These are phyloP conservation scores for Prosopis cineraria DNA, from an alignment of 306 rosid species.

Conservation along the genomic window DNA sequence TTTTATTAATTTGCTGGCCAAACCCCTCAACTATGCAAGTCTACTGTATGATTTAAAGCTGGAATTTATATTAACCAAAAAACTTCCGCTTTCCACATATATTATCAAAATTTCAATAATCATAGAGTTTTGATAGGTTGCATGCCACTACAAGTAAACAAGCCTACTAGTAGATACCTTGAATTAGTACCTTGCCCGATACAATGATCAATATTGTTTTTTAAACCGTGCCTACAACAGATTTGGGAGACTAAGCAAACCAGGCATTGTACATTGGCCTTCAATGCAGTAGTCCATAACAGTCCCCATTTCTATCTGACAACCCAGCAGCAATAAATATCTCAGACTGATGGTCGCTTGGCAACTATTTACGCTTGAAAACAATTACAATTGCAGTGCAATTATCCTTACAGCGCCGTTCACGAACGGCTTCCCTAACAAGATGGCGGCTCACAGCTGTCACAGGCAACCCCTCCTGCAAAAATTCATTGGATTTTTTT, in stretches of 20 bases:
- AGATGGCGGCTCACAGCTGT: constrained; percentile 70
- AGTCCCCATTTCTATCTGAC: background rate
- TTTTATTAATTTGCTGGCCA: background rate
- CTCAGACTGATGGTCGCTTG: constrained; percentile 4
- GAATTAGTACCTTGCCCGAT: too few species aligned
- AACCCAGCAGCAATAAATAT: background rate
- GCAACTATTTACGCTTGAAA: constrained; percentile 52
- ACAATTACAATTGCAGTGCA: constrained; percentile 75
- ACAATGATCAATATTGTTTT: too few species aligned
- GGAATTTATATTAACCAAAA: background rate
- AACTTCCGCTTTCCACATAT: constrained; percentile 28
- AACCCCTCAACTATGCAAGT: background rate
- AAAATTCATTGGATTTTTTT: constrained; percentile 24
- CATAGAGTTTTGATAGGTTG: constrained; percentile 12
- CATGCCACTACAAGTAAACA: background rate
- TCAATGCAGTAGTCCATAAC: constrained; percentile 28
- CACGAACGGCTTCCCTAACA: constrained; percentile 81
- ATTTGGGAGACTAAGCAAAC: background rate
- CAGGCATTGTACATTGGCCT: constrained; percentile 27
- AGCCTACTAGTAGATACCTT: too few species aligned
- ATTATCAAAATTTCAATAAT: constrained; percentile 25
- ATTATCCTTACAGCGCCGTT: constrained; percentile 87
- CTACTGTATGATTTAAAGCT: background rate
- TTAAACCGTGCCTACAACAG: too few species aligned
- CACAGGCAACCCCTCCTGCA: constrained; percentile 73